Evolutionary conservation across 2,329 filamentous ascomycete genomes (phyloP).

Genomic region (Colletotrichum cereale): DNA sequence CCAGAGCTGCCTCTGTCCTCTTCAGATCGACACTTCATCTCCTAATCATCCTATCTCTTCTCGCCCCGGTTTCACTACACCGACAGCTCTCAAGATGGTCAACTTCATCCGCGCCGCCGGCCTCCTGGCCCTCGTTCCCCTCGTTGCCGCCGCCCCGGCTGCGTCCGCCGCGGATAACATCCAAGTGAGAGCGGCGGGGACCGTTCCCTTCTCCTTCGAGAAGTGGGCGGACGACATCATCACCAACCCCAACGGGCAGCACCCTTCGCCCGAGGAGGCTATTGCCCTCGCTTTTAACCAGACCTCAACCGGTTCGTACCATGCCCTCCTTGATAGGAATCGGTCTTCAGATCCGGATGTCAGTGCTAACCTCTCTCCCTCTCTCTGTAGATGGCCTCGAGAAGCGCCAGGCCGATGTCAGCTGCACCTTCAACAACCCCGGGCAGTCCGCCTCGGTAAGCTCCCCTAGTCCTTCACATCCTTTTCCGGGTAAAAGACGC

Average conservation of each 20-base stretch:
- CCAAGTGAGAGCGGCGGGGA: conserved; percentile 8
- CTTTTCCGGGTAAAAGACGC: neutral
- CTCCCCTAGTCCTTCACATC: neutral
- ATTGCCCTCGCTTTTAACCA: conserved; percentile 31
- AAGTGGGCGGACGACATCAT: conserved; percentile 35
- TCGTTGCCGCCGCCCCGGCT: conserved; percentile 10
- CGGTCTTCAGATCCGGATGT: no score
- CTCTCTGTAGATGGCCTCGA: conserved; percentile 13
- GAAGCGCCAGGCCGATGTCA: conserved; percentile 29
- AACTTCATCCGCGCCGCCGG: conserved; percentile 20
- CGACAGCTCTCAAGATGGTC: conserved; percentile 15
- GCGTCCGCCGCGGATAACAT: neutral
- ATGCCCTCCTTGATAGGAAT: neutral
- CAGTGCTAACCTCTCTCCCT: neutral
- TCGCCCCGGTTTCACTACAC: neutral
- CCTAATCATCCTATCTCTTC: neutral
- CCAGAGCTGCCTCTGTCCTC: neutral
- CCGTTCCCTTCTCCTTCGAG: conserved; percentile 30
- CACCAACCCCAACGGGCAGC: conserved; percentile 25
- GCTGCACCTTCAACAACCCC: conserved; percentile 7
- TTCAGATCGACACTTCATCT: neutral
- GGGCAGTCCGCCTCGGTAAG: conserved; percentile 17
- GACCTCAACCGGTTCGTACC: conserved; percentile 17
- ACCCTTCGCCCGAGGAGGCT: conserved; percentile 28
- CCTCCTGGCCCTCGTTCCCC: conserved; percentile 10